These are phyloP conservation scores for Aphanomyces euteiches DNA, from an alignment of 352 stramenopile genomes.

Conservation along the genomic window DNA sequence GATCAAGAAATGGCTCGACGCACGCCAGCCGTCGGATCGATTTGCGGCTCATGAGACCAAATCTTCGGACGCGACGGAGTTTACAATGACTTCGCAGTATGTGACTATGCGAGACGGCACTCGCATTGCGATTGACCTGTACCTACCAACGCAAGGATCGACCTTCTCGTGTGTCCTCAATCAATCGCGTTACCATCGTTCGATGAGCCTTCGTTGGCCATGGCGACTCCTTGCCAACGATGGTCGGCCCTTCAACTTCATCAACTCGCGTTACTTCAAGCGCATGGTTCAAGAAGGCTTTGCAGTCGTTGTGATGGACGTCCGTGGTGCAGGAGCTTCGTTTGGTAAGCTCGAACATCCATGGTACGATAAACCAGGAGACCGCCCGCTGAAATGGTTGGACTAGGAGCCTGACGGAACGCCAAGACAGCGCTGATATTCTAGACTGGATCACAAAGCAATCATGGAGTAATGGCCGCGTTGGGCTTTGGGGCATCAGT, in stretches of 20 bases:
- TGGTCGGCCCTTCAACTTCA: constrained; percentile 35
- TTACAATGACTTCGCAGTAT: constrained; percentile 17
- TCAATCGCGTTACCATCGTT: constrained; percentile 37
- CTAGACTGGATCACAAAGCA: constrained; percentile 38
- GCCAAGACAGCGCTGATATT: constrained; percentile 34
- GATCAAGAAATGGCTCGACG: neutral
- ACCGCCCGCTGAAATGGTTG: too few species aligned
- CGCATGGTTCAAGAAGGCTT: constrained; percentile 35
- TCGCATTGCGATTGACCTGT: constrained; percentile 35
- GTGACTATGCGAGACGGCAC: constrained; percentile 14
- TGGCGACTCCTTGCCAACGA: constrained; percentile 33
- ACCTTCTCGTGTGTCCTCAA: constrained; percentile 31
- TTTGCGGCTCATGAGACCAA: neutral
- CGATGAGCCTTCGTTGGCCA: constrained; percentile 34
- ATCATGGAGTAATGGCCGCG: constrained; percentile 34
- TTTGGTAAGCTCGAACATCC: constrained; percentile 31
- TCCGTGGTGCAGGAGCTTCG: constrained; percentile 35
- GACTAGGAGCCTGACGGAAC: neutral
- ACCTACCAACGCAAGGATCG: constrained; percentile 30
- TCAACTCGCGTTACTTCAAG: constrained; percentile 35
- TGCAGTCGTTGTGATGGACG: constrained; percentile 36
- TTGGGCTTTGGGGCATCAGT: constrained; percentile 36
- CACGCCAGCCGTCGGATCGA: neutral
- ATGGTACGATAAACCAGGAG: constrained; percentile 5
- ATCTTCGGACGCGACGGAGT: neutral